phyloP scores from a whole-genome alignment of 257 asterid genomes.

The Solanum piurae region DNA sequence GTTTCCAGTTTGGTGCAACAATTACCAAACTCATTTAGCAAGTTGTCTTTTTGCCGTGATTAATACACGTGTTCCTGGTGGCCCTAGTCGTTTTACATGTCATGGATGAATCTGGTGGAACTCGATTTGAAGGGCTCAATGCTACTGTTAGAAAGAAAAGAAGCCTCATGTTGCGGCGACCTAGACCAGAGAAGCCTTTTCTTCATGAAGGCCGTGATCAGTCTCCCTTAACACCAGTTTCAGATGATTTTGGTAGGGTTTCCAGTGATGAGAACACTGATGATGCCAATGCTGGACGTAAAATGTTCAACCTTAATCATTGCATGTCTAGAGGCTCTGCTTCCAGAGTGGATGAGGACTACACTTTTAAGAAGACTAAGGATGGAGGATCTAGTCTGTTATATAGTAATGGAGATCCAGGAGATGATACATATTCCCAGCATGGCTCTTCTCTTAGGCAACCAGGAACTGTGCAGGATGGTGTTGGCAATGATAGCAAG shows the following conservation, averaged over 20 bases:
- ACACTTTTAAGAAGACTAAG: conserved; percentile 5
- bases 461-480: conserved; percentile 12
- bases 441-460: neutral
- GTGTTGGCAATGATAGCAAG: conserved; percentile 50
- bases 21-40: conserved; percentile 1
- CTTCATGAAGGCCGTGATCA: conserved; percentile 30
- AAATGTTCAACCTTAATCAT: conserved; percentile 67
- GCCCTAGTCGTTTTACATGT: neutral
- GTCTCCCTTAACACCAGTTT: conserved; percentile 41
- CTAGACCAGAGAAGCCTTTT: conserved; percentile 52
- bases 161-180: conserved; percentile 65
- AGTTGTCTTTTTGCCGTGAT: neutral
- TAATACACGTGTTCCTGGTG: conserved; percentile 2
- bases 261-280: conserved; percentile 66
- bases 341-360: conserved; percentile 16
- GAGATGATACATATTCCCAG: conserved; percentile 6
- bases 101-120: conserved; percentile 57
- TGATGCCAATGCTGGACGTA: conserved; percentile 48
- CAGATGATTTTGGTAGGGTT: conserved; percentile 52
- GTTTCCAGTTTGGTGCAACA: conserved; percentile 6
- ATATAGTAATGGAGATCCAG: conserved; percentile 22
- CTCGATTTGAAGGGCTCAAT: conserved; percentile 39
- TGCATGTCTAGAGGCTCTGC: conserved; percentile 62
- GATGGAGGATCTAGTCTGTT: conserved; percentile 21
- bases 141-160: conserved; percentile 54